Evolutionary conservation across 192 early-diverging fungal species (phyloP), one percentile per base, ranked within the genome.

Genomic region (Chytriomyces confervae): DNA sequence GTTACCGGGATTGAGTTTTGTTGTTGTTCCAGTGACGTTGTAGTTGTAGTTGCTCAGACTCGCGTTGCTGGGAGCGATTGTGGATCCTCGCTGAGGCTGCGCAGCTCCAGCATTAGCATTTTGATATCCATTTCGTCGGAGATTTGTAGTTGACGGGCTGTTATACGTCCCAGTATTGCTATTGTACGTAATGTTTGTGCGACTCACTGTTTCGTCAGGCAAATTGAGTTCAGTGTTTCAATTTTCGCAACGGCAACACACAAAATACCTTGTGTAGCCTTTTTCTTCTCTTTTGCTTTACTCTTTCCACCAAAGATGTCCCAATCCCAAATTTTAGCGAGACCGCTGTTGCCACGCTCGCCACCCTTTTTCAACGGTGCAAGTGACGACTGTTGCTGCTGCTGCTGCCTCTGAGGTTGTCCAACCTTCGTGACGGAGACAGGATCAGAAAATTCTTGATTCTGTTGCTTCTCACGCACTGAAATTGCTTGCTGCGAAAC

Each of bases 1-100:
- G 61, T 86, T 86, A 18, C 76, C 78, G 6, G 85, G 72, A 66
- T 84, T 84, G 18, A 86, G 62, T 50, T 53, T 64, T 1, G 45
- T n/a, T 13, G n/a, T 13, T 72, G 44, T 49, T 5, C 11, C 36
- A 20, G 67, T 69, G 5, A 44, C 50, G 24, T 72, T 57, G 20
- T 18, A 10, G 51, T 72, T 60, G 53, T 57, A 57, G 53, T 20
- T 20, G 53, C 16, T 20, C 16, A 57, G 53, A 57, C 53, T 57
- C 53, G 53, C 20, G 53, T 57, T 57, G 53, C 5, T 57, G 16
- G 16, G 36, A 36, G 36, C 36, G 36, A 36, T 36, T 36, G 36
- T 36, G 36, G 36, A 36, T 36, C 36, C 36, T 36, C 36, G 36
- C 36, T 36, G 36, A 36, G 36, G 36, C 36, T 36, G 36, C 36